Conservation (phyloP, 108 stramenopile genomes). For the Conticribra weissflogii region DNA sequence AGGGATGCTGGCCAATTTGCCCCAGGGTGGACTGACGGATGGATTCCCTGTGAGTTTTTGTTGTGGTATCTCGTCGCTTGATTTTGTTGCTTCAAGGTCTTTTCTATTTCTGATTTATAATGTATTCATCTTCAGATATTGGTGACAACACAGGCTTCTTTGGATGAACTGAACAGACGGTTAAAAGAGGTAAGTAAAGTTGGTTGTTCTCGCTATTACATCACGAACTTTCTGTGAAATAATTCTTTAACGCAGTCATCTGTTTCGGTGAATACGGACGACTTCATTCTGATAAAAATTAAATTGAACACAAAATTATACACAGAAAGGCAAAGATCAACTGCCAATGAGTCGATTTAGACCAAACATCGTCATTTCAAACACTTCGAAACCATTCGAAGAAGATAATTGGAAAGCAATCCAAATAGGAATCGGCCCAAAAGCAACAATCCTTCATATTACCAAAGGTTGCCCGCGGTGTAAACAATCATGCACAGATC, state of each 20-base stretch:
- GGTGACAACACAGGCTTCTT: constrained; percentile 69
- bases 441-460: constrained; percentile 61
- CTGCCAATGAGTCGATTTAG: constrained; percentile 84
- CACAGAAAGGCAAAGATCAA: constrained; percentile 49
- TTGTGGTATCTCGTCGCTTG: not conserved
- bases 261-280: no score
- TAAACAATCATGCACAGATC: constrained; percentile 88
- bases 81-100: not conserved
- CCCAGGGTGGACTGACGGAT: constrained; percentile 67
- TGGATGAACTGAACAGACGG: constrained; percentile 72
- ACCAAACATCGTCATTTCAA: constrained; percentile 78
- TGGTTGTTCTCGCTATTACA: not conserved
- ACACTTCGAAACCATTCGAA: constrained; percentile 70
- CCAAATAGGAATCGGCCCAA: constrained; percentile 57
- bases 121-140: constrained; percentile 40
- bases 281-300: not conserved
- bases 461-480: constrained; percentile 88
- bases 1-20: constrained; percentile 46
- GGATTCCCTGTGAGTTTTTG: constrained; percentile 69
- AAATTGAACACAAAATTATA: not conserved
- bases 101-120: not conserved
- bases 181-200: constrained; percentile 32
- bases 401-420: constrained; percentile 90
- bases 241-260: no score
- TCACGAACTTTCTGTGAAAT: no score